Conservation (phyloP, 805 yeast genomes). For the Teunomyces funiuensis region DNA sequence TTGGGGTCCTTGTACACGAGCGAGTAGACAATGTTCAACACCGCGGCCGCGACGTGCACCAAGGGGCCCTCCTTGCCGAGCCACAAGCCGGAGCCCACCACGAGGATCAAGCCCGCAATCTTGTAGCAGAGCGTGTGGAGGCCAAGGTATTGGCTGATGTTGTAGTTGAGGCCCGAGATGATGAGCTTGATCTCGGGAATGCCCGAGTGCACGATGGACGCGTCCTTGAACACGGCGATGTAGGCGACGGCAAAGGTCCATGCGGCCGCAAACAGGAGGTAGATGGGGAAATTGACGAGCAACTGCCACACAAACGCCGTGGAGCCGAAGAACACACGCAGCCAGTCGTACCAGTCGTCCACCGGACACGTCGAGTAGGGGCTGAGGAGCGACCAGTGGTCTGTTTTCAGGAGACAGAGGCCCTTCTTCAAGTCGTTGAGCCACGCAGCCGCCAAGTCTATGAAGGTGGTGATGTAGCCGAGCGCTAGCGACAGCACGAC, state of each 20-base stretch:
- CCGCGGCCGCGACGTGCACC: slow-evolving; percentile 73
- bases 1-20: slow-evolving; percentile 35
- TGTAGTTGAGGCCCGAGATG: slow-evolving; percentile 61
- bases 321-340: slow-evolving; percentile 25
- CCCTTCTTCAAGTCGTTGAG: slow-evolving; percentile 56
- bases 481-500: slow-evolving; percentile 44
- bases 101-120: slow-evolving; percentile 56
- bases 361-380: slow-evolving; percentile 46
- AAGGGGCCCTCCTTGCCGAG: slow-evolving; percentile 86
- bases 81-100: slow-evolving; percentile 78
- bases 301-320: slow-evolving; percentile 17
- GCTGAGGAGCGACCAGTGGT: slow-evolving; percentile 40
- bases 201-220: slow-evolving; percentile 51
- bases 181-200: slow-evolving; percentile 72
- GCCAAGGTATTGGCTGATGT: slow-evolving; percentile 48
- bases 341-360: slow-evolving; percentile 42
- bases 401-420: slow-evolving; percentile 40
- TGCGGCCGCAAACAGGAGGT: slow-evolving; percentile 25
- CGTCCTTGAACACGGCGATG: slow-evolving; percentile 26
- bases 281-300: slow-evolving; percentile 37
- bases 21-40: slow-evolving; percentile 36
- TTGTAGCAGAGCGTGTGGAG: slow-evolving; percentile 54
- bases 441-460: slow-evolving; percentile 51
- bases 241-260: slow-evolving; percentile 29
- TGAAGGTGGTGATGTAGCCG: slow-evolving; percentile 48